Conservation (phyloP, 345 rosid genomes). For the Noccaea caerulescens region DNA sequence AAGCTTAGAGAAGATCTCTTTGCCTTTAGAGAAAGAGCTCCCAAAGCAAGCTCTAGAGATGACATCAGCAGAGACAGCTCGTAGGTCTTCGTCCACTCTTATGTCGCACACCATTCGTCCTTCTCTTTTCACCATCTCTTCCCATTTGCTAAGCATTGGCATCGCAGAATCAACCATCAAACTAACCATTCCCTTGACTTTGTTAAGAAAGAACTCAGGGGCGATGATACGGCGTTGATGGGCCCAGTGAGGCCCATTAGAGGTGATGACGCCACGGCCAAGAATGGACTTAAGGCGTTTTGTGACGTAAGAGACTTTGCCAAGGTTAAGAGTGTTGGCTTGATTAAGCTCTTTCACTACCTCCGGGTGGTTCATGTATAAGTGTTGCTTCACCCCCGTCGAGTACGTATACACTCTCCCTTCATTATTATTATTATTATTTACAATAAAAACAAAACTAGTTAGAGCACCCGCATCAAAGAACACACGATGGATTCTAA, state of each 20-base stretch:
- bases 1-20: constrained; percentile 61
- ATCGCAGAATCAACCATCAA: constrained; percentile 59
- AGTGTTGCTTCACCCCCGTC: constrained; percentile 68
- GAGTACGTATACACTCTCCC: constrained; percentile 75
- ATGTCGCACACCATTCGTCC: constrained; percentile 49
- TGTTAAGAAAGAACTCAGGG: constrained; percentile 74
- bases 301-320: constrained; percentile 70
- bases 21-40: constrained; percentile 56
- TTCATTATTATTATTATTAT: constrained; percentile 32
- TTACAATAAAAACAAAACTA: background rate
- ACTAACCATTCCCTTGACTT: constrained; percentile 81
- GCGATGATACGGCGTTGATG: constrained; percentile 73
- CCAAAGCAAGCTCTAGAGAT: constrained; percentile 73
- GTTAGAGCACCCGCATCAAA: too few species aligned
- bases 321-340: constrained; percentile 58
- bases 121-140: constrained; percentile 41
- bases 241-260: constrained; percentile 73
- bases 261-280: constrained; percentile 72
- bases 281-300: constrained; percentile 64
- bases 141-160: constrained; percentile 62
- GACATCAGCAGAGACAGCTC: constrained; percentile 60
- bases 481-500: too few species aligned
- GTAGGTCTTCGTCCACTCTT: constrained; percentile 54
- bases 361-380: constrained; percentile 69
- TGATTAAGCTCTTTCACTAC: constrained; percentile 78